phyloP scores from a whole-genome alignment of 2,329 filamentous ascomycete genomes.

The Blastomyces percursus region DNA sequence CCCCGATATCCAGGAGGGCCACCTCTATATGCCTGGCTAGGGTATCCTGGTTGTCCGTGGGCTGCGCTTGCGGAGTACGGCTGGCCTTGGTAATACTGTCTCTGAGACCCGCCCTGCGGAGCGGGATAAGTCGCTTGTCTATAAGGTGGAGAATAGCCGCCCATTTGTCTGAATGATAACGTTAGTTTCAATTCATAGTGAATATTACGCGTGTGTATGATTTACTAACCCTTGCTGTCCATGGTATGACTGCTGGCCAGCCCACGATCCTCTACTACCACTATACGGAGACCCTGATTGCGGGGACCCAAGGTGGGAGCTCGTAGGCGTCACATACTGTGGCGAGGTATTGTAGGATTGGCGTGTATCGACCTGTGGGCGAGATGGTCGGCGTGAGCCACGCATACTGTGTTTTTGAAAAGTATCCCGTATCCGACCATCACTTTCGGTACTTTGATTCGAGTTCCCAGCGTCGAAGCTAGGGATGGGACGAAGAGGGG shows the following conservation, averaged over 20 bases:
- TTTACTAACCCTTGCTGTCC: slow-evolving; percentile 42
- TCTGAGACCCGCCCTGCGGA: slow-evolving; percentile 41
- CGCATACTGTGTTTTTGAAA: slow-evolving; percentile 26
- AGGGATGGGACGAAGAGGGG: slow-evolving; percentile 25
- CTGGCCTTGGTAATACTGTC: slow-evolving; percentile 44
- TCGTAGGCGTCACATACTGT: slow-evolving; percentile 44
- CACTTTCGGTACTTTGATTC: slow-evolving; percentile 22
- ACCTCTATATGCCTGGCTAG: slow-evolving; percentile 41
- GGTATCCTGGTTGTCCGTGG: slow-evolving; percentile 45
- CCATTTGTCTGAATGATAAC: slow-evolving; percentile 29
- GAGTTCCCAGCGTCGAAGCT: slow-evolving; percentile 25
- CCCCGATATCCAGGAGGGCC: slow-evolving; percentile 48
- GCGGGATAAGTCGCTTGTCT: slow-evolving; percentile 45
- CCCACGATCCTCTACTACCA: slow-evolving; percentile 45
- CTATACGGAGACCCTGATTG: slow-evolving; percentile 50
- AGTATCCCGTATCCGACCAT: slow-evolving; percentile 23
- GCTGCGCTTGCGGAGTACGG: slow-evolving; percentile 47
- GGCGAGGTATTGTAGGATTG: slow-evolving; percentile 48
- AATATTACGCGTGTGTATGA: slow-evolving; percentile 4
- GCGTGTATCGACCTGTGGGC: slow-evolving; percentile 34
- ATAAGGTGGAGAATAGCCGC: slow-evolving; percentile 54
- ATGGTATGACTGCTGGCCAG: slow-evolving; percentile 33
- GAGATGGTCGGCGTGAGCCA: slow-evolving; percentile 27
- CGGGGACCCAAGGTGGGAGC: slow-evolving; percentile 50
- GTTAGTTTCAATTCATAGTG: slow-evolving; percentile 18